Evolutionary conservation across 2,329 filamentous ascomycete genomes (phyloP).

Genomic region (Microsporum audouinii): DNA sequence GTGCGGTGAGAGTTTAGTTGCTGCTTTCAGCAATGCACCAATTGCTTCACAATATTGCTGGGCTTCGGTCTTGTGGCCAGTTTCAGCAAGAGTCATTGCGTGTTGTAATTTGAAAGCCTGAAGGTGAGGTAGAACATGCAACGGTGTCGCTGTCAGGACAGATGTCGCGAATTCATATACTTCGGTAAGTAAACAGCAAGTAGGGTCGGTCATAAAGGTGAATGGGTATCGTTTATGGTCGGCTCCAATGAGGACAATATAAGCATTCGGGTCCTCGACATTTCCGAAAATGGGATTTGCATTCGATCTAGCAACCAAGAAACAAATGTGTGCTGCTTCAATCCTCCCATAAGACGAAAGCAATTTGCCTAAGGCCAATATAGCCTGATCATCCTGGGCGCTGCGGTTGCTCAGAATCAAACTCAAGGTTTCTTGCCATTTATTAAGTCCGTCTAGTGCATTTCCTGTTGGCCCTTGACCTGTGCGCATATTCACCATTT

Average conservation of each 20-base stretch:
- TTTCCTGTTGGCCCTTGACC: constrained; percentile 54
- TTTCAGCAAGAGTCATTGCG: constrained; percentile 70
- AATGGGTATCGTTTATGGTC: constrained; percentile 63
- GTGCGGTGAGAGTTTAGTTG: constrained; percentile 75
- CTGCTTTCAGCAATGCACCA: constrained; percentile 59
- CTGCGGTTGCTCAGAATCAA: constrained; percentile 83
- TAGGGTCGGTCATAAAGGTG: constrained; percentile 66
- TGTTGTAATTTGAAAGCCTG: constrained; percentile 86
- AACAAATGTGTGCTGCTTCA: constrained; percentile 90
- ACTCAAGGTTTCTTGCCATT: constrained; percentile 83
- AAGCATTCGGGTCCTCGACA: constrained; percentile 64
- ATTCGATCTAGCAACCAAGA: constrained; percentile 62
- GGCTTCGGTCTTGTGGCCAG: constrained; percentile 70
- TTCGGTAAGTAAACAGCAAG: constrained; percentile 87
- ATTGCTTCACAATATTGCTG: constrained; percentile 87
- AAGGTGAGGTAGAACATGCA: constrained; percentile 62
- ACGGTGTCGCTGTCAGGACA: constrained; percentile 49
- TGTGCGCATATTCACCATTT: constrained; percentile 66
- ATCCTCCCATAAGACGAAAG: constrained; percentile 74
- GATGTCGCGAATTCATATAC: constrained; percentile 85
- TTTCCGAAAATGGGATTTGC: constrained; percentile 58
- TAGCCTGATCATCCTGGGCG: constrained; percentile 60
- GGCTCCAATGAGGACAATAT: constrained; percentile 73
- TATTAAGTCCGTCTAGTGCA: constrained; percentile 72
- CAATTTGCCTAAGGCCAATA: constrained; percentile 70